Evolutionary conservation across 139 green algal genomes (phyloP).

Genomic region (Choricystis sp.): DNA sequence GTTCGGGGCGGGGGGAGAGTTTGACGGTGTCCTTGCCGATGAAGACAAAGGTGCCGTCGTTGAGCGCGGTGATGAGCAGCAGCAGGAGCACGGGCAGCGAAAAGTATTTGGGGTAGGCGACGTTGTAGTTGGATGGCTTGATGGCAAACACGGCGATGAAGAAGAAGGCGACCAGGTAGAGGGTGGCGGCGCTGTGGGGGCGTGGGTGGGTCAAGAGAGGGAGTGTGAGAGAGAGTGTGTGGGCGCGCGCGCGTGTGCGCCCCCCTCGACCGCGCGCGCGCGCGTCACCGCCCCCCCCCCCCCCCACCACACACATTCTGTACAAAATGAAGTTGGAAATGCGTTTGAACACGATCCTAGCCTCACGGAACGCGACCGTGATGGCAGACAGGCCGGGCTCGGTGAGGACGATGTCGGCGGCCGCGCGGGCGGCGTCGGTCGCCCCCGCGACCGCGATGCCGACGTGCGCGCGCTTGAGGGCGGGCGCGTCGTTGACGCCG

Average conservation of each 20-base stretch:
- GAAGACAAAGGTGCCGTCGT: constrained; percentile 50
- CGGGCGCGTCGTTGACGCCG: constrained; percentile 87
- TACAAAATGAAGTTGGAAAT: constrained; percentile 79
- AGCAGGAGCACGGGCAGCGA: constrained; percentile 55
- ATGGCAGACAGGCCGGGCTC: constrained; percentile 35
- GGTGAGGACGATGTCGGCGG: constrained; percentile 68
- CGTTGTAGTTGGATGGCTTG: constrained; percentile 10
- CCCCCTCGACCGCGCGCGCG: no score
- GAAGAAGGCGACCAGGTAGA: background rate
- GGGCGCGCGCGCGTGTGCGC: no score
- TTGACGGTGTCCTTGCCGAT: constrained; percentile 73
- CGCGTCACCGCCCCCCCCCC: no score
- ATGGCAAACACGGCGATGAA: background rate
- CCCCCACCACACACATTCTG: constrained; percentile 2
- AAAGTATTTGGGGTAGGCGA: constrained; percentile 25
- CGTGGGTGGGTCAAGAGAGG: no score
- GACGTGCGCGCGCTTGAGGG: constrained; percentile 89
- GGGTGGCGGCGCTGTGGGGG: background rate
- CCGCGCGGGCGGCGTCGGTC: constrained; percentile 64
- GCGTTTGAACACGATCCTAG: constrained; percentile 77
- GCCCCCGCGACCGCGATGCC: constrained; percentile 66
- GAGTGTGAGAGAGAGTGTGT: no score
- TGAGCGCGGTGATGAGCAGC: constrained; percentile 74
- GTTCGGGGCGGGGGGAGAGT: constrained; percentile 49
- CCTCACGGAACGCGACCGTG: constrained; percentile 48